Conservation (phyloP, 1,139 yeast species). For the Suhomyces ambrosiae region DNA sequence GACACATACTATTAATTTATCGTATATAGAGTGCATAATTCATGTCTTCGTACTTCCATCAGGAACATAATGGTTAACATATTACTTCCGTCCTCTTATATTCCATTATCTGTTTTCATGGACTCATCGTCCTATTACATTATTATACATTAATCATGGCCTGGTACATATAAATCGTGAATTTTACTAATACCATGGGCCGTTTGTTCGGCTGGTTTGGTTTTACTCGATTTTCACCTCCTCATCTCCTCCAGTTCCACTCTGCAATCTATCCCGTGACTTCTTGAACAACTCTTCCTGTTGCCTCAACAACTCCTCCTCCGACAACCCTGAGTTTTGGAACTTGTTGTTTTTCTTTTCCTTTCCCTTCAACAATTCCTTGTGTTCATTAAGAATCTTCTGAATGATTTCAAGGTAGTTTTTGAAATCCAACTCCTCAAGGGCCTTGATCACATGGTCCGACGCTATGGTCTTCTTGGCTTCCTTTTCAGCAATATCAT, state of each 20-base stretch:
- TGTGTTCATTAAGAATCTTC: slow-evolving; percentile 81
- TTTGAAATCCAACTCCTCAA: slow-evolving; percentile 83
- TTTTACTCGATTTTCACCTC: slow-evolving; percentile 13
- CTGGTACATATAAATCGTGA: too few species aligned
- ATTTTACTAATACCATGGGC: too few species aligned
- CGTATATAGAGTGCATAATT: too few species aligned
- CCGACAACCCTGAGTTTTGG: slow-evolving; percentile 88
- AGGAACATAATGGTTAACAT: too few species aligned
- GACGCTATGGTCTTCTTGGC: slow-evolving; percentile 95
- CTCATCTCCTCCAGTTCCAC: slow-evolving; percentile 18
- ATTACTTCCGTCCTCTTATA: too few species aligned
- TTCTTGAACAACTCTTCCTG: slow-evolving; percentile 92
- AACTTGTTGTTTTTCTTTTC: slow-evolving; percentile 92
- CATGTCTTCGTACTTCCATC: too few species aligned
- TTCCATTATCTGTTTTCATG: too few species aligned
- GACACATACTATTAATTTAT: too few species aligned
- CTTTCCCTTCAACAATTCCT: slow-evolving; percentile 82
- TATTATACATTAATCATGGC: too few species aligned
- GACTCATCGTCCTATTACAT: too few species aligned
- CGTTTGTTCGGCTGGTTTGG: too few species aligned
- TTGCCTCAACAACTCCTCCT: slow-evolving; percentile 86
- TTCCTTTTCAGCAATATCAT: slow-evolving; percentile 95
- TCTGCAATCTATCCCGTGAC: slow-evolving; percentile 74
- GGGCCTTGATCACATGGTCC: slow-evolving; percentile 91
- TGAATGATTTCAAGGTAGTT: slow-evolving; percentile 84